phyloP scores from a whole-genome alignment of 2,329 filamentous ascomycete genomes.

The Verticillium nubilum region DNA sequence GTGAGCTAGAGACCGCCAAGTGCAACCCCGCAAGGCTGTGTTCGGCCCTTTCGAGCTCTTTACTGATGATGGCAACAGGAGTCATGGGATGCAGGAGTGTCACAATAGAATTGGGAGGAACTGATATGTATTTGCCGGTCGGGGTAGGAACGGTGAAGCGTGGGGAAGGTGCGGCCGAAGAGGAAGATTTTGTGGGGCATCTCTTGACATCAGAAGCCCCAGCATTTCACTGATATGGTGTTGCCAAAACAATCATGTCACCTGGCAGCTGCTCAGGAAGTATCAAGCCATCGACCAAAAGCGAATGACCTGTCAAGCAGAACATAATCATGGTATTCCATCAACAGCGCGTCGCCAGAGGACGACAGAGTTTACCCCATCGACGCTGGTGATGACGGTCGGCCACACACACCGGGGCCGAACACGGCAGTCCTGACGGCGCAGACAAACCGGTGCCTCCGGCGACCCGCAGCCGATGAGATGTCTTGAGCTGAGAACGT shows the following conservation, averaged over 20 bases:
- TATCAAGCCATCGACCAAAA: too few relatives aligned
- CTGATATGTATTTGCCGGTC: too few relatives aligned
- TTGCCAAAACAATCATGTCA: too few relatives aligned
- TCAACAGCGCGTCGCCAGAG: too few relatives aligned
- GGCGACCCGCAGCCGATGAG: neutral
- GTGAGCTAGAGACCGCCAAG: neutral
- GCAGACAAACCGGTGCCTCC: neutral
- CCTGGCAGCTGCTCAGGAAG: too few relatives aligned
- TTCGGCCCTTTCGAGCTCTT: neutral
- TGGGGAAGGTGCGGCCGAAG: neutral
- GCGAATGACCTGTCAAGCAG: too few relatives aligned
- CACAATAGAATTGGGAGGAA: too few relatives aligned
- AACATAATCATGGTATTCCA: too few relatives aligned
- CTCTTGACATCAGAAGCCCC: neutral
- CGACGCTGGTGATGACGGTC: neutral
- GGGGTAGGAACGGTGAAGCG: neutral
- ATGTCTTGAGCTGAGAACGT: neutral
- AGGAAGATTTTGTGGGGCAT: neutral
- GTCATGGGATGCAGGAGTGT: too few relatives aligned
- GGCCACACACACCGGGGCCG: neutral
- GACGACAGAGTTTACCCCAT: too few relatives aligned
- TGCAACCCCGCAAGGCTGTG: neutral
- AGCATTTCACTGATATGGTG: too few relatives aligned
- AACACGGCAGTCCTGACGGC: neutral
- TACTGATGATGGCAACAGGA: too few relatives aligned